These are phyloP conservation scores for Pleodorina starrii DNA, from an alignment of 139 green algal species.

Conservation along the genomic window DNA sequence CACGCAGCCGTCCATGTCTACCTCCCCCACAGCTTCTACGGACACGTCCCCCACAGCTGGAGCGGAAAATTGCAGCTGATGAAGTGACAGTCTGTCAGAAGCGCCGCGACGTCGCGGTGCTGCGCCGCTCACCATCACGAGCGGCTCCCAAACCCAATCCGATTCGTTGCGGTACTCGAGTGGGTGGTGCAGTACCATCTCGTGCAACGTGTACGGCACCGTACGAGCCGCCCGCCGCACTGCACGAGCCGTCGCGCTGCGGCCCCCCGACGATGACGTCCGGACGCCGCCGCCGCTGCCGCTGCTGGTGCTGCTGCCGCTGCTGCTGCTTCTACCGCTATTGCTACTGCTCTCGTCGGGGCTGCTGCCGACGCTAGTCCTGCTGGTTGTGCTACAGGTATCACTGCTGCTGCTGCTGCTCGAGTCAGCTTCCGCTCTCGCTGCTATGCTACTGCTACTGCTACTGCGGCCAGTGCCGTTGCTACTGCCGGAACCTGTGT, in stretches of 20 bases:
- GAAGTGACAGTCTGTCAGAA: too few species aligned
- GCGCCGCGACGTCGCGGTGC: too few species aligned
- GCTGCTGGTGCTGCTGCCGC: not conserved
- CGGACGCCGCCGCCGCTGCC: not conserved
- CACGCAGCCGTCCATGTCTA: too few species aligned
- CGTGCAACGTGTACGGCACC: conserved; percentile 39
- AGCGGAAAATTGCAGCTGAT: too few species aligned
- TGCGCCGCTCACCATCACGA: conserved; percentile 50
- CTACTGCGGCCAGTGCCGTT: not conserved
- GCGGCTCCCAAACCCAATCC: conserved; percentile 50
- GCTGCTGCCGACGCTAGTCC: not conserved
- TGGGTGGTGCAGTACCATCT: conserved; percentile 59
- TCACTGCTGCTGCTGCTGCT: not conserved
- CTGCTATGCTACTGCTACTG: not conserved
- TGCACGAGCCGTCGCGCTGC: not conserved
- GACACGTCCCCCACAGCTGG: too few species aligned
- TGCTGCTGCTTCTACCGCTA: not conserved
- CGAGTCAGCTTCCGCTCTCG: not conserved
- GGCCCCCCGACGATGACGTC: not conserved
- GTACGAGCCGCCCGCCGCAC: conserved; percentile 2
- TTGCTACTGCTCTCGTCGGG: not conserved
- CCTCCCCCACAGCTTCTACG: too few species aligned
- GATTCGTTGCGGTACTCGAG: conserved; percentile 30
- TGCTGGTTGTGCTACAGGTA: not conserved
- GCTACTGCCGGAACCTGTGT: not conserved